Conservation (phyloP, 108 stramenopile genomes). For the Cyclostephanos tholiformis region DNA sequence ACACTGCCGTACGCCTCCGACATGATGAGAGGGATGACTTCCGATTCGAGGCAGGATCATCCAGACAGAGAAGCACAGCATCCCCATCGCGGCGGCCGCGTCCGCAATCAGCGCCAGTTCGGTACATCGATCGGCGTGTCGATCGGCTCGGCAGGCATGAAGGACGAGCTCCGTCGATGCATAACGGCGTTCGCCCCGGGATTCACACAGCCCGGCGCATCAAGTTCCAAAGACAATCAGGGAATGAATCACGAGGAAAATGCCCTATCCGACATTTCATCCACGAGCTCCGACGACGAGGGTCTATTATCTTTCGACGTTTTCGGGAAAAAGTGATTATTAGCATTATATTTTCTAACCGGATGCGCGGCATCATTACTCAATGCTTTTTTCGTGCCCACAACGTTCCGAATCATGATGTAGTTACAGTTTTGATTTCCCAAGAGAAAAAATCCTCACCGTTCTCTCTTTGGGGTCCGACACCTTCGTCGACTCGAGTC, state of each 20-base stretch:
- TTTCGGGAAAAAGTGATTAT: conserved; percentile 30
- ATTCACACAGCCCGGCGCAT: not conserved
- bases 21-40: conserved; percentile 9
- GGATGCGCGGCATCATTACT: not conserved
- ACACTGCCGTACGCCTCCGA: not conserved
- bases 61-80: not conserved
- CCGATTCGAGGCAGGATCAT: conserved; percentile 2
- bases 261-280: conserved; percentile 12
- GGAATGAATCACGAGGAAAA: not conserved
- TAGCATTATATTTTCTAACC: not conserved
- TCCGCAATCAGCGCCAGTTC: conserved; percentile 47
- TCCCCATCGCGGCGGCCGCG: conserved; percentile 20
- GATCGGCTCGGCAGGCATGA: conserved; percentile 16
- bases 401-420: not conserved
- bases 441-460: too few relatives aligned
- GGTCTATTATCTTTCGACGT: conserved; percentile 37
- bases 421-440: too few relatives aligned
- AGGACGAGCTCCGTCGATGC: not conserved
- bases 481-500: not conserved
- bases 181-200: not conserved
- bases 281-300: conserved; percentile 40
- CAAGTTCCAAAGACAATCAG: not conserved
- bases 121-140: conserved; percentile 41
- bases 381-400: not conserved
- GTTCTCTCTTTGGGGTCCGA: not conserved